Percentiles rank a stretch among this genome's conserved stretches.
Conservation (phyloP, 768 basidiomycete genomes). For the Leccinellum rugosiceps region DNA sequence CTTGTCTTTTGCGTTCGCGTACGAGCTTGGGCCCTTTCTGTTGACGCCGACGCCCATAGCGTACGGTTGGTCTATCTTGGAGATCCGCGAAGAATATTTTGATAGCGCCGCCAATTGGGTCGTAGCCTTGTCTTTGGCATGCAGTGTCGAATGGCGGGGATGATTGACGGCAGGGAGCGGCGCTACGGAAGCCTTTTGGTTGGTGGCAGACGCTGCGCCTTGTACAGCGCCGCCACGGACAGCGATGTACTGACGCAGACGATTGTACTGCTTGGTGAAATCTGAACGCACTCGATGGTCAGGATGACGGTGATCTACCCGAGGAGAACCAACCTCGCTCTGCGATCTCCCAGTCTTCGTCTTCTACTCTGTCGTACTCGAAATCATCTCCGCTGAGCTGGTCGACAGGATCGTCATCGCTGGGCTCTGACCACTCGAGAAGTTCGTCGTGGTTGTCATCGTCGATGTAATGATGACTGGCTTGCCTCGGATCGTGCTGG, state of each 20-base stretch:
- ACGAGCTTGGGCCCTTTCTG: conserved; percentile 86
- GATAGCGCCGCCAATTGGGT: conserved; percentile 74
- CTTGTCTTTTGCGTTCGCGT: conserved; percentile 91
- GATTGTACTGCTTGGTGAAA: conserved; percentile 98
- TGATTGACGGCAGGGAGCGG: conserved; percentile 72
- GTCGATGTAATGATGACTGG: conserved; percentile 43
- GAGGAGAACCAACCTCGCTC: conserved; percentile 59
- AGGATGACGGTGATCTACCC: neutral
- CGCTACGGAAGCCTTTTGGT: conserved; percentile 50
- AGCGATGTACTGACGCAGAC: conserved; percentile 86
- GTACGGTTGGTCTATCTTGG: conserved; percentile 75
- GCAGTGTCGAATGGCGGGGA: conserved; percentile 38
- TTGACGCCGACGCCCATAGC: conserved; percentile 72
- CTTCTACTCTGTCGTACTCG: conserved; percentile 64
- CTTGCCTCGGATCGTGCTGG: conserved; percentile 19
- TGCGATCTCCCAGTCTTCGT: conserved; percentile 86
- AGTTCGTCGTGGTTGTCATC: conserved; percentile 19
- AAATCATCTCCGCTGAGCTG: conserved; percentile 47
- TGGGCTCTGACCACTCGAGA: conserved; percentile 29
- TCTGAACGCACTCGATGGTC: conserved; percentile 47
- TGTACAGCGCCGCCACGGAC: conserved; percentile 72
- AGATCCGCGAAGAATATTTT: conserved; percentile 72
- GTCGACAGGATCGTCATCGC: conserved; percentile 26
- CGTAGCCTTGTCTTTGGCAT: conserved; percentile 54
- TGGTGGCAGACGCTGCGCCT: conserved; percentile 51